Base-by-base conservation (phyloP, 345 rosid genomes). In the Citrus hindsii region DNA sequence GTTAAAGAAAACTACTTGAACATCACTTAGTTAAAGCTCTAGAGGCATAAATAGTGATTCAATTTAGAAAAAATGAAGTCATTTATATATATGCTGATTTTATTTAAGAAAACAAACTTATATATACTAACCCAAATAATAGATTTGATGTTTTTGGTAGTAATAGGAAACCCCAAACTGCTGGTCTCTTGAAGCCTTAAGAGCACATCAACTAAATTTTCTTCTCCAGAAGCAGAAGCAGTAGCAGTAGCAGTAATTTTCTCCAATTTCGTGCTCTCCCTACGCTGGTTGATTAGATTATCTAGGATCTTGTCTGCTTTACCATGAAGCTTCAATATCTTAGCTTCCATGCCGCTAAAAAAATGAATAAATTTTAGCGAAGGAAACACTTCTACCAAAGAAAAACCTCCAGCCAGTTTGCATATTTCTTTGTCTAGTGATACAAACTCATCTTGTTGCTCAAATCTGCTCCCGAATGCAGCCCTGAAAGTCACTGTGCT, bases 151-250 rank as follows among this genome's bases (percentile, higher is more conserved):
- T 69, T 59, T 42, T 69, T 16, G 8, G 32, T 24, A 25, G 73
- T 24, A 16, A 69, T 38, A 25, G 19, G 59, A 25, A 70, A 9
- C 25, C 51, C 38, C 14, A 59, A 7, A 27, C 63, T 59, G 9
- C 24, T 24, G 63, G 63, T 59, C 25, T 59, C 28, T 27, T 59
- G 30, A 59, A 59, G 27, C 24, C 63, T 24, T 16, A 71, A 38
- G 67, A 40, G 78, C 37, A 59, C 81, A 33, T 79, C 73, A 30
- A 84, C 77, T 18, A 55, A 53, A 40, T 82, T 46, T 21, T 58
- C 55, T 3, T 59, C 63, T 10, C 63, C 71, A 40, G 13, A 9
- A 9, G 48, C 48, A 40, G 48, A 2, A 40, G 14, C 48, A 40
- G 13, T 40, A 2, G n/a, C n/a, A n/a, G n/a, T n/a, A n/a, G 42